These are phyloP conservation scores for Dictyostelium citrinum DNA, from an alignment of 78 protist genomes.

Conservation along the genomic window DNA sequence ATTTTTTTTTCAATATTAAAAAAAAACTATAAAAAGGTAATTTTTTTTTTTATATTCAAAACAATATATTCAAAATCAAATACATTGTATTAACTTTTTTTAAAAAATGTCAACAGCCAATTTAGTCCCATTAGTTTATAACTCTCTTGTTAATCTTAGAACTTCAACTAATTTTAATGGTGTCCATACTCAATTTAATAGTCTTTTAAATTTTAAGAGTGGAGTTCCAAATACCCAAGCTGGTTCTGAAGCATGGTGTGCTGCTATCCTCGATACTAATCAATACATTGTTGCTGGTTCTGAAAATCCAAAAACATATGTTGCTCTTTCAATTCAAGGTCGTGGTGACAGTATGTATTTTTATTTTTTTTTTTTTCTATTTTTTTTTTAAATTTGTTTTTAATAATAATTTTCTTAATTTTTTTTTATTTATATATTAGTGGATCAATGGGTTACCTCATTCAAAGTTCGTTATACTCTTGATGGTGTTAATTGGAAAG, in stretches of 20 bases:
- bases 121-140: background rate
- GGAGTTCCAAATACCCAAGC: background rate
- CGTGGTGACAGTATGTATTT: background rate
- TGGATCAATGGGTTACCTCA: constrained; percentile 7
- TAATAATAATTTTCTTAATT: no score
- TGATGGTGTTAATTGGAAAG: background rate
- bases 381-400: no score
- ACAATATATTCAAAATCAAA: background rate
- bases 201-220: background rate
- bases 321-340: background rate
- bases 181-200: background rate
- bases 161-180: background rate
- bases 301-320: background rate
- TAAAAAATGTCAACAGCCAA: background rate
- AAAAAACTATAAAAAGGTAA: no score
- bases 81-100: no score
- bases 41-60: no score
- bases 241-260: background rate
- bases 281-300: background rate
- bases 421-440: background rate
- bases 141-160: background rate
- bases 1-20: no score
- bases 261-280: background rate
- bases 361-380: no score
- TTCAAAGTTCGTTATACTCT: background rate